Conservation (phyloP, 176 grass and related monocot genomes). For the barley (Hordeum vulgare) region DNA sequence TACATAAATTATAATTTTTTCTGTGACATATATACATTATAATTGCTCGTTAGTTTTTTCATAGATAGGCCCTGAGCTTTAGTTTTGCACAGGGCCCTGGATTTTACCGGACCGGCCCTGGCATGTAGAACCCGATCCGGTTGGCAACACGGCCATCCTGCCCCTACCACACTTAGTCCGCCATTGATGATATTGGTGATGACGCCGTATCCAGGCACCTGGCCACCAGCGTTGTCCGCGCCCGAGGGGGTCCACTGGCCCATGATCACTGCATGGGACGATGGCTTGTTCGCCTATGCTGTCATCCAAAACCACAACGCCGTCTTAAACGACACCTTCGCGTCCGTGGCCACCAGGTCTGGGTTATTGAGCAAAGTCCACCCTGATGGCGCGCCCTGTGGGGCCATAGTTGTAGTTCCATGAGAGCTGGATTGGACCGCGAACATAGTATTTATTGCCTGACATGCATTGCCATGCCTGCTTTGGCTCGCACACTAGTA, state of each 20-base stretch:
- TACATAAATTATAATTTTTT: too few species aligned
- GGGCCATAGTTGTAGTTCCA: slow-evolving; percentile 36
- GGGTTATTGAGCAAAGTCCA: slow-evolving; percentile 43
- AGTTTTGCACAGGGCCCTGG: too few species aligned
- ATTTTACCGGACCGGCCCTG: too few species aligned
- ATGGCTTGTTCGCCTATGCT: slow-evolving; percentile 30
- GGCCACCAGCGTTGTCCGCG: neutral
- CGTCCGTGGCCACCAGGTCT: slow-evolving; percentile 38
- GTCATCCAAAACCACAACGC: slow-evolving; percentile 58
- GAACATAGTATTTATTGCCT: slow-evolving; percentile 28
- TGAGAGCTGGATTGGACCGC: slow-evolving; percentile 39
- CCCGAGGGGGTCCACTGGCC: slow-evolving; percentile 29
- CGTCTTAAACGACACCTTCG: neutral
- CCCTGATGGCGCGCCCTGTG: slow-evolving; percentile 29
- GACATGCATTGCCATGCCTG: slow-evolving; percentile 22
- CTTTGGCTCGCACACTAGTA: neutral
- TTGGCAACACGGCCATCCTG: neutral
- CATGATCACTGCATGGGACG: slow-evolving; percentile 48
- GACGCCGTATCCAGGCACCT: slow-evolving; percentile 30
- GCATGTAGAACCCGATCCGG: too few species aligned
- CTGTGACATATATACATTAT: too few species aligned
- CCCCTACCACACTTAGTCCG: slow-evolving; percentile 26
- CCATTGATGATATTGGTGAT: too few species aligned
- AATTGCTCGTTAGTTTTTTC: too few species aligned
- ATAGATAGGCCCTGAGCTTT: too few species aligned